Evolutionary conservation across 768 basidiomycete genomes (phyloP), one percentile per base, ranked within the genome.

Genomic region (Russula compacta): DNA sequence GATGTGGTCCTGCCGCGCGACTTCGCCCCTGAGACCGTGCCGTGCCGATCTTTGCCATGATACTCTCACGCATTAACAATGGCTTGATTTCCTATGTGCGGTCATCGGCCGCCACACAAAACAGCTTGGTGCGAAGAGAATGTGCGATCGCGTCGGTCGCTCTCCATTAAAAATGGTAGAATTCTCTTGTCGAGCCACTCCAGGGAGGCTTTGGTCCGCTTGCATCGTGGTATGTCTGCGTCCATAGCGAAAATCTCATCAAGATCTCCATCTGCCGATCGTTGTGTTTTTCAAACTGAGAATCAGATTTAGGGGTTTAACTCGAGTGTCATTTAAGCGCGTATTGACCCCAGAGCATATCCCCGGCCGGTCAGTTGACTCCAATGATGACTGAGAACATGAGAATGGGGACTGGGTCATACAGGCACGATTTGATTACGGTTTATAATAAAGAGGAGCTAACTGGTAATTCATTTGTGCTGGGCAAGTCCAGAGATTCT

Each of bases 251-350:
- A 15, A 46, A 46, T 52, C 36, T 33, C 29, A 29, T 32, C 44
- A 6, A 62, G 61, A 62, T 62, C 56, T 53, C 19, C 39, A 62
- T 62, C 51, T 62, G 32, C 6, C 35, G 51, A 48, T 53, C 51
- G 19, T 44, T 35, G 24, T 8, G 44, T 56, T 39, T 50, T 52
- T 56, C 53, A 48, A 57, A 57, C 29, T 49, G 51, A 12, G 53
- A 55, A 32, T 46, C 24, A 44, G 51, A 53, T 56, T 58, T 53
- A 58, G 61, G 61, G 56, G 61, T 19, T 29, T 35, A 33, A 15
- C 42, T 46, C 5, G 24, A 53, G 42, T 10, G 43, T 46, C 9
- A 14, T 24, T 44, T 50, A 36, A 56, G 53, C 29, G 51, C 29
- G 19, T 17, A 36, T n/a, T 12, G 11, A 19, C 17, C 33, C 44